A percentile compares a stretch with the other conserved stretches of the same genome.
Evolutionary conservation across 306 rosid genomes (phyloP).

Genomic region (Cicer judaicum): DNA sequence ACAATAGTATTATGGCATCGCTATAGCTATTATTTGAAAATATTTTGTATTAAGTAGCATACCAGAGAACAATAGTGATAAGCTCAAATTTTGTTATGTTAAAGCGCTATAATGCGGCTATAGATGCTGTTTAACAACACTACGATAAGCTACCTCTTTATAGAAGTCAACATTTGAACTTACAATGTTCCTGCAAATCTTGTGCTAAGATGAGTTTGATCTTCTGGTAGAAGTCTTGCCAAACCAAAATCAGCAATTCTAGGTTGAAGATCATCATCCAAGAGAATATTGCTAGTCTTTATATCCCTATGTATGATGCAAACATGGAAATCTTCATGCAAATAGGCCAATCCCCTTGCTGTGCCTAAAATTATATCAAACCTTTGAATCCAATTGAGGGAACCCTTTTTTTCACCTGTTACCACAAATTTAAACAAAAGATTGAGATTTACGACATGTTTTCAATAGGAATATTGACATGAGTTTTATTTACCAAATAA

Average conservation of each 20-base stretch:
- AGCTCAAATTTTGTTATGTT: too few relatives aligned
- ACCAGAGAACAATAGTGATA: too few relatives aligned
- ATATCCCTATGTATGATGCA: slow-evolving; percentile 83
- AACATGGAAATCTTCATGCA: slow-evolving; percentile 75
- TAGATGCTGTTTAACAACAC: too few relatives aligned
- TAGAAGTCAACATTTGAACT: not conserved
- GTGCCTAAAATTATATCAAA: slow-evolving; percentile 65
- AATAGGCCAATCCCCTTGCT: slow-evolving; percentile 69
- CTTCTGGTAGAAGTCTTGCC: slow-evolving; percentile 71
- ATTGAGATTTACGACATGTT: not conserved
- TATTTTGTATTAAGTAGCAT: too few relatives aligned
- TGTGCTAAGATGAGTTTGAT: slow-evolving; percentile 70
- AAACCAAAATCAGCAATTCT: slow-evolving; percentile 78
- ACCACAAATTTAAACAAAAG: not conserved
- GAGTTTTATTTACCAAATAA: slow-evolving; percentile 61
- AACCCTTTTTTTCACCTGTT: slow-evolving; percentile 57
- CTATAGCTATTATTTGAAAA: too few relatives aligned
- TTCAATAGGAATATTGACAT: not conserved
- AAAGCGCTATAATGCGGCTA: too few relatives aligned
- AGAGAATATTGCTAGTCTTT: slow-evolving; percentile 67
- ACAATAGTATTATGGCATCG: too few relatives aligned
- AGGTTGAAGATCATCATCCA: slow-evolving; percentile 68
- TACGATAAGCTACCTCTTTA: not conserved
- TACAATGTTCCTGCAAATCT: slow-evolving; percentile 69
- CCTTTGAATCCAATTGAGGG: slow-evolving; percentile 67